phyloP scores from a whole-genome alignment of 1,284 basidiomycete genomes.

The Apiotrichum veenhuisii region DNA sequence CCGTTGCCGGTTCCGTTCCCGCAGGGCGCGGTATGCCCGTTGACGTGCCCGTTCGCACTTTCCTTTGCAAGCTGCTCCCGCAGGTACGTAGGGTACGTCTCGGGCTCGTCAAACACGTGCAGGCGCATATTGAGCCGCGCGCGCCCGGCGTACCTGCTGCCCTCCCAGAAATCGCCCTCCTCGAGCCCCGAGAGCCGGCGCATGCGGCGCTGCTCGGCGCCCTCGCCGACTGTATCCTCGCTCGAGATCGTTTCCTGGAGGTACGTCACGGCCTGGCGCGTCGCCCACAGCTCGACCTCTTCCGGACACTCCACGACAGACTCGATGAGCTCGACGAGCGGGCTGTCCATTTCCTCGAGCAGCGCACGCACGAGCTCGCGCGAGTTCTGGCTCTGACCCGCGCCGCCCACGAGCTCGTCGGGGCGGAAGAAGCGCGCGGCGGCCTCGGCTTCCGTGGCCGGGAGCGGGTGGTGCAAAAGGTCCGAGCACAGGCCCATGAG shows the following conservation, averaged over 20 bases:
- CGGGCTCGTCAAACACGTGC: constrained; percentile 29
- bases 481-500: constrained; percentile 79
- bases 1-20: no score
- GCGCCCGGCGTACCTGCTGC: constrained; percentile 37
- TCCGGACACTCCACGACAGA: constrained; percentile 42
- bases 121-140: constrained; percentile 30
- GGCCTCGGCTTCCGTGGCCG: constrained; percentile 56
- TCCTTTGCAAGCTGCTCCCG: not conserved
- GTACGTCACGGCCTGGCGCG: constrained; percentile 61
- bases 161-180: constrained; percentile 43
- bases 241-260: constrained; percentile 37
- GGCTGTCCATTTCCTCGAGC: constrained; percentile 64
- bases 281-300: constrained; percentile 69
- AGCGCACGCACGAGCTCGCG: constrained; percentile 40
- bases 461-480: constrained; percentile 68
- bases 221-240: constrained; percentile 34
- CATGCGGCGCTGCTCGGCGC: constrained; percentile 42
- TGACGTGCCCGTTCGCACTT: constrained; percentile 7
- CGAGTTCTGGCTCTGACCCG: constrained; percentile 39
- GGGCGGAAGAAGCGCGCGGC: constrained; percentile 59
- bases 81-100: constrained; percentile 8
- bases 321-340: constrained; percentile 61
- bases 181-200: constrained; percentile 36
- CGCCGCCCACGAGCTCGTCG: constrained; percentile 11
- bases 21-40: no score